Evolutionary conservation across 2,329 filamentous ascomycete genomes (phyloP), one percentile per base, ranked within the genome.

Genomic region (Diaporthe amygdali): DNA sequence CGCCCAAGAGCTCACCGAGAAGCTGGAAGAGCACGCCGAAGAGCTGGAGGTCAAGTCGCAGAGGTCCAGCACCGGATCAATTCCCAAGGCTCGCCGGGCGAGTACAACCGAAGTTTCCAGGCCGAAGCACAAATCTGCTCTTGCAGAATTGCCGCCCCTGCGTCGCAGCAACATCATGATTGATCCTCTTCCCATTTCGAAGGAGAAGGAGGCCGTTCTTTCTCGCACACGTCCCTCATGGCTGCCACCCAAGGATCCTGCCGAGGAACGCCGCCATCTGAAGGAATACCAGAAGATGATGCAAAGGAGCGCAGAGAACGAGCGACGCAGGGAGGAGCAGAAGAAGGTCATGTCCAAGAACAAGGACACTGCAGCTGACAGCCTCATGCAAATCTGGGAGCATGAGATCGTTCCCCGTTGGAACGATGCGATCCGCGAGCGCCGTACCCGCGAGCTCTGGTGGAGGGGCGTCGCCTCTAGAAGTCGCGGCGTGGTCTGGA

Each of bases 181-280:
- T 73, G 94, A 96, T 76, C 94, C 94, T 4, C 84, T 96, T 44
- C 94, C 94, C 20, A 90, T 95, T 34, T 96, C 93, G 55, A 95
- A 94, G 80, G 94, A 96, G 81, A 96, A 96, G 79, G 93, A 96
- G 77, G 93, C 93, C 3, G 93, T 95, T 2, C 85, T 96, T 27
- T 94, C 93, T 30, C 88, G 94, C 22, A 96, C 94, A 2, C 87
- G 94, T 46, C 94, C 94, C 0, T 95, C 93, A 1, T 96, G 94
- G 94, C 84, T 96, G 2, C 94, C 94, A 0, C 94, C 94, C 1
- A 96, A 96, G 82, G 91, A 96, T 75, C 95, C 94, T 2, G 93
- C 93, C 68, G 96, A 99, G 81, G 96, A 99, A 83, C 93, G 90
- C 79, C 92, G 92, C 75, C 96, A 99, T 81, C 80, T 99, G 75